Evolutionary conservation across 768 basidiomycete genomes (phyloP), one percentile per base, ranked within the genome.

Genomic region (Calocybe indica): DNA sequence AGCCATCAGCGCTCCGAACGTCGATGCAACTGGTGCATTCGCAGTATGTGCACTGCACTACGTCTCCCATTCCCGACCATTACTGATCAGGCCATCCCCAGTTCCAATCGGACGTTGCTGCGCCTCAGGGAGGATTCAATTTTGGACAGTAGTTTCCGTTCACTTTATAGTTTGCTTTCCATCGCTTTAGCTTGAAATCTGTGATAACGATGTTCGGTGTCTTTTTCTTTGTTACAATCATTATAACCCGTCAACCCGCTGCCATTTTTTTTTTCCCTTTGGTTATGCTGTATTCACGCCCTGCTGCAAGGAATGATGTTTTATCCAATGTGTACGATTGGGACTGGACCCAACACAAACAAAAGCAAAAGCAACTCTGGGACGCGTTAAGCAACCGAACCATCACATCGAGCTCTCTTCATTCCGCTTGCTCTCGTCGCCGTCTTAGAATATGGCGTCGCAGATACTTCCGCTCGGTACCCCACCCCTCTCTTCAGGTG

Each of bases 91-190:
- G 8, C 32, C 33, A n/a, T 43, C 51, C 53, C 55, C 54, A 88
- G 83, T 92, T 94, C 79, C 84, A 91, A 62, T 76, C 83, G 43
- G 88, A 88, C 67, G 80, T 91, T 58, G 80, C 78, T 55, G 91
- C 87, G 35, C 94, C 95, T 51, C 88, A 92, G 63, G 94, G 95
- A 52, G 95, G 95, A 10, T 98, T 98, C 80, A 91, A 81, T 63
- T 98, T 98, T 62, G 92, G 87, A 53, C 80, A 83, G 65, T 75
- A 75, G 71, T 72, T 52, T 49, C 36, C 42, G 45, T 45, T 34
- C 49, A 30, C 29, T 42, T 29, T n/a, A 57, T 29, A 46, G 32
- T 45, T 57, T 40, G 45, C 42, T 46, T 46, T 35, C 41, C 35
- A 46, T 22, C 22, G 4, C 22, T 22, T 22, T 22, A 22, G 22